Conservation (phyloP, 139 green algal genomes). For the Yamagishiella unicocca region DNA sequence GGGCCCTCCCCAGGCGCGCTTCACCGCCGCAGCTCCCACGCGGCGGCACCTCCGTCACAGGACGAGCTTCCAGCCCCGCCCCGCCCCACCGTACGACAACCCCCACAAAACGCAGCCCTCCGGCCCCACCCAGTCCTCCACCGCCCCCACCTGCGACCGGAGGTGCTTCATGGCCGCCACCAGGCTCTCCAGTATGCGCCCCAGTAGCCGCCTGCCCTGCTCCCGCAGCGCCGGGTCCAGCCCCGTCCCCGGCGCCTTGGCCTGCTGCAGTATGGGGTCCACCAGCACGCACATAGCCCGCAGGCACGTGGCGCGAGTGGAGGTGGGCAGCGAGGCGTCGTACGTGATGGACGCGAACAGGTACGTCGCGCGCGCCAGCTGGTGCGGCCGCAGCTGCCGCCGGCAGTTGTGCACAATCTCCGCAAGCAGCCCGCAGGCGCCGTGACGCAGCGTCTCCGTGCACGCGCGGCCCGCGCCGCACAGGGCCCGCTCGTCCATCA, state of each 20-base stretch:
- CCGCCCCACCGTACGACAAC: not conserved
- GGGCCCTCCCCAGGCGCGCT: too few species aligned
- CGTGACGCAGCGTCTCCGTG: constrained; percentile 78
- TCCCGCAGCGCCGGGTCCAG: constrained; percentile 37
- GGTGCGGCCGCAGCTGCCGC: constrained; percentile 16
- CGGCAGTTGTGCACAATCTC: constrained; percentile 82
- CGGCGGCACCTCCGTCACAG: too few species aligned
- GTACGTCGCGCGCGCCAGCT: constrained; percentile 31
- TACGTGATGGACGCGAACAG: constrained; percentile 27
- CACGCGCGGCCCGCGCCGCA: constrained; percentile 78
- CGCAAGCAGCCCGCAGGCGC: constrained; percentile 73
- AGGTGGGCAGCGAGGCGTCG: constrained; percentile 12
- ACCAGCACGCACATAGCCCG: constrained; percentile 31
- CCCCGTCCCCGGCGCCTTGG: constrained; percentile 16
- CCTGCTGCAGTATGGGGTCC: constrained; percentile 46
- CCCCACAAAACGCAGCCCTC: not conserved
- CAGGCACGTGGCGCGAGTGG: constrained; percentile 39
- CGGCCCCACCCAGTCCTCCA: not conserved
- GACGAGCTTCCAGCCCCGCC: not conserved
- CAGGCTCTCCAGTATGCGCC: constrained; percentile 87
- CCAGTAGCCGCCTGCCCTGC: constrained; percentile 72
- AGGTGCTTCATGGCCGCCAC: constrained; percentile 82
- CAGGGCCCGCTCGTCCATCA: constrained; percentile 87
- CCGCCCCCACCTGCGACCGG: constrained; percentile 28
- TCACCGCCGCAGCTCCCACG: too few species aligned